Evolutionary conservation across 2,329 filamentous ascomycete genomes (phyloP).

Genomic region (Penicillium hesseltinei): DNA sequence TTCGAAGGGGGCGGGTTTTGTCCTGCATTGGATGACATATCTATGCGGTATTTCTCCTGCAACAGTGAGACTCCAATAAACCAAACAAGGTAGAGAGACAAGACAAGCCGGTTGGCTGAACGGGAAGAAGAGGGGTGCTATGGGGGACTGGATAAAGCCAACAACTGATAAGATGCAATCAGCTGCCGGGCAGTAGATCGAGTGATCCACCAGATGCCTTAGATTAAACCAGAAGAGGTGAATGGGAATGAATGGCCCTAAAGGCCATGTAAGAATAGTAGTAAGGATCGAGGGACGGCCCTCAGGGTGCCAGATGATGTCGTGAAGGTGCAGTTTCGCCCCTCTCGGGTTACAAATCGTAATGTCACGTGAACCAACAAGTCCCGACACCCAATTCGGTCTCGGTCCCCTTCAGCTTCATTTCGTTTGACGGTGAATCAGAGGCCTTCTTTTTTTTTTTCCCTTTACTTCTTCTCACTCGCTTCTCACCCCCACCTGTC

Average conservation of each 20-base stretch:
- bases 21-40: conserved; percentile 44
- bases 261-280: conserved; percentile 26
- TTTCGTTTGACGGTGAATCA: conserved; percentile 11
- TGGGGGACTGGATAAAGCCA: conserved; percentile 3
- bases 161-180: conserved; percentile 17
- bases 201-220: conserved; percentile 10
- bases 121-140: conserved; percentile 1
- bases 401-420: conserved; percentile 11
- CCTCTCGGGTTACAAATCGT: conserved; percentile 12
- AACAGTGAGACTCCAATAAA: not conserved
- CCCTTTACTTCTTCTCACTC: not conserved
- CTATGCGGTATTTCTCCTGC: not conserved
- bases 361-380: conserved; percentile 6
- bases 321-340: conserved; percentile 6
- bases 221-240: not conserved
- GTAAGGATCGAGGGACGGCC: conserved; percentile 17
- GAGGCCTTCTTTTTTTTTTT: not conserved
- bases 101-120: not conserved
- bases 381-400: conserved; percentile 8
- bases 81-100: not conserved
- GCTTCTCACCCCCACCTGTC: not conserved
- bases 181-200: not conserved
- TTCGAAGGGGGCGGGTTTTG: conserved; percentile 40
- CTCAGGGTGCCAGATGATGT: conserved; percentile 13
- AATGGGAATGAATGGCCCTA: conserved; percentile 17